A percentile compares a stretch with the other conserved stretches of the same genome.
Conservation (phyloP, 345 rosid genomes). For the Raphanus sativus region DNA sequence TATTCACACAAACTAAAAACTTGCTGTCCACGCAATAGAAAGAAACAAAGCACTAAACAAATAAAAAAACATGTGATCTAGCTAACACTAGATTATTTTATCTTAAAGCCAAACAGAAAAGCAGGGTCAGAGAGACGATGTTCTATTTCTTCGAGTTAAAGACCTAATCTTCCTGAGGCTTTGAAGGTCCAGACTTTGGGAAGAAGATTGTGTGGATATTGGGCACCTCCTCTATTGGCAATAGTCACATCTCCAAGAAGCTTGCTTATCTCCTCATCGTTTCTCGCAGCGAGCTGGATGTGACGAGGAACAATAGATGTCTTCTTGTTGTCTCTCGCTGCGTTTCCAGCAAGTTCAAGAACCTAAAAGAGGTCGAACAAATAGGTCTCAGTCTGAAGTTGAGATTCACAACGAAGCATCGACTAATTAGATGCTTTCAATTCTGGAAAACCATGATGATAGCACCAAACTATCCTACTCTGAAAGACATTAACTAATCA, state of each 20-base stretch:
- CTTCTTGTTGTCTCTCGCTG: conserved; percentile 91
- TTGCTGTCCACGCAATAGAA: background rate
- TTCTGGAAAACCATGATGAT: too few relatives aligned
- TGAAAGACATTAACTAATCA: too few relatives aligned
- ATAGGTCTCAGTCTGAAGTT: background rate
- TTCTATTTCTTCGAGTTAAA: background rate
- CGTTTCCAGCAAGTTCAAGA: conserved; percentile 88
- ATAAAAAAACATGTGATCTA: background rate
- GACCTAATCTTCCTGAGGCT: conserved; percentile 51
- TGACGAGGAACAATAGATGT: conserved; percentile 90
- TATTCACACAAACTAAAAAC: background rate
- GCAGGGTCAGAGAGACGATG: conserved; percentile 6
- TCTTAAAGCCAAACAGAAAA: background rate
- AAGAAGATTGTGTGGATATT: conserved; percentile 96
- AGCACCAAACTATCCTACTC: too few relatives aligned
- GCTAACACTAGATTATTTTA: background rate
- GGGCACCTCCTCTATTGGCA: conserved; percentile 96
- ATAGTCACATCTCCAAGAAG: conserved; percentile 91
- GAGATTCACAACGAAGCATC: background rate
- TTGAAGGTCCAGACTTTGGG: conserved; percentile 64
- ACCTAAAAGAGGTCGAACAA: conserved; percentile 42
- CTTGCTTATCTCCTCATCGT: conserved; percentile 95
- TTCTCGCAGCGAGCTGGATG: conserved; percentile 83
- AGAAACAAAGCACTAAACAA: background rate
- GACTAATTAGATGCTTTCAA: background rate